A percentile compares a stretch with the other conserved stretches of the same genome.
Conservation (phyloP, 1,139 yeast species). For the Spathaspora sp. region DNA sequence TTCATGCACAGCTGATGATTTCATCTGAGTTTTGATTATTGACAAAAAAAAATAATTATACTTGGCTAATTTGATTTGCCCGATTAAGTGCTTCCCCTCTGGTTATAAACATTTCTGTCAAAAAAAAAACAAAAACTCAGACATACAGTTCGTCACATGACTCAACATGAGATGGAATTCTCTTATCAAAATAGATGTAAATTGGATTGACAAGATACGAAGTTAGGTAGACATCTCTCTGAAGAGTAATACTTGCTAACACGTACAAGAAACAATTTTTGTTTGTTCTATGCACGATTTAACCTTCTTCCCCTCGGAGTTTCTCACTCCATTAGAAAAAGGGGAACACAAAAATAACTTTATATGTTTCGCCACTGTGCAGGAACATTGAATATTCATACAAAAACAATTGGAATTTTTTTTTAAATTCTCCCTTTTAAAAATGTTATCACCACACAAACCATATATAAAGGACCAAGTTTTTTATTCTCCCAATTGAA, state of each 20-base stretch:
- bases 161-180: not conserved
- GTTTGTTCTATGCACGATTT: not conserved
- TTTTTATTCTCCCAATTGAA: not conserved
- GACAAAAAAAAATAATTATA: too few species aligned
- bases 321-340: constrained; percentile 2
- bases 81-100: not conserved
- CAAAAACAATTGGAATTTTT: not conserved
- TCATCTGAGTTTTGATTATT: too few species aligned
- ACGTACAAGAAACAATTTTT: too few species aligned
- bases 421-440: not conserved
- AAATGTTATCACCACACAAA: not conserved
- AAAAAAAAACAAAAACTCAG: not conserved
- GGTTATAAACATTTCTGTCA: not conserved
- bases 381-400: not conserved
- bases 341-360: not conserved
- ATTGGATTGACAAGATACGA: too few species aligned
- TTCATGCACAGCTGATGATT: not conserved
- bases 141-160: not conserved
- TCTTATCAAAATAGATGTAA: not conserved
- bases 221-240: too few species aligned
- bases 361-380: not conserved
- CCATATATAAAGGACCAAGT: not conserved
- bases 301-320: constrained; percentile 3
- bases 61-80: not conserved
- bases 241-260: too few species aligned